A percentile compares a stretch with the other conserved stretches of the same genome.
Evolutionary conservation across 1,139 yeast genomes (phyloP).

Genomic region (Geotrichum phurueaensis): DNA sequence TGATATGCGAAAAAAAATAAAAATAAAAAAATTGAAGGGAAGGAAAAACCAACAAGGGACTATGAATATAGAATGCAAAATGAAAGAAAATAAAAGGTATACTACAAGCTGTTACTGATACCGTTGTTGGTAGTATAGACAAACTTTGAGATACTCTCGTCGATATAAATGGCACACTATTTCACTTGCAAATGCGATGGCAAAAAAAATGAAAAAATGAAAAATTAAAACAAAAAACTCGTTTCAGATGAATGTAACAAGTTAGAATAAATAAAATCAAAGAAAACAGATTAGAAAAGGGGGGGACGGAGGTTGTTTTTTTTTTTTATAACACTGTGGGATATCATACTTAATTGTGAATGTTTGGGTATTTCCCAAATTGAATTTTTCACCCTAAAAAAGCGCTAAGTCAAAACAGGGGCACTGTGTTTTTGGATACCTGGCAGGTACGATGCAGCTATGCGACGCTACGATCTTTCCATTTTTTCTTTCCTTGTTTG

Average conservation of each 20-base stretch:
- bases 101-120: not conserved
- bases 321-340: not conserved
- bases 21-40: not conserved
- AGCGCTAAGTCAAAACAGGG: not conserved
- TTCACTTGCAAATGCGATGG: not conserved
- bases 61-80: not conserved
- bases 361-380: not conserved
- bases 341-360: not conserved
- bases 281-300: not conserved
- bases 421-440: not conserved
- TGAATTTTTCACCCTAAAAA: not conserved
- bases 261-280: not conserved
- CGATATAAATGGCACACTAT: not conserved
- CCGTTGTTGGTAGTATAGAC: not conserved
- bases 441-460: not conserved
- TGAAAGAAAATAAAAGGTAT: not conserved
- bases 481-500: not conserved
- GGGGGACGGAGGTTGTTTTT: not conserved
- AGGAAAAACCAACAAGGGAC: not conserved
- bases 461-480: too few species aligned
- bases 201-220: not conserved
- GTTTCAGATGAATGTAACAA: not conserved
- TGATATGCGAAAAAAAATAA: not conserved
- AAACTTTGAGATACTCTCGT: not conserved
- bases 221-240: not conserved